Percentiles rank a stretch among this genome's conserved stretches.
Conservation (phyloP, 768 basidiomycete genomes). For the Phaeotremella skinneri region DNA sequence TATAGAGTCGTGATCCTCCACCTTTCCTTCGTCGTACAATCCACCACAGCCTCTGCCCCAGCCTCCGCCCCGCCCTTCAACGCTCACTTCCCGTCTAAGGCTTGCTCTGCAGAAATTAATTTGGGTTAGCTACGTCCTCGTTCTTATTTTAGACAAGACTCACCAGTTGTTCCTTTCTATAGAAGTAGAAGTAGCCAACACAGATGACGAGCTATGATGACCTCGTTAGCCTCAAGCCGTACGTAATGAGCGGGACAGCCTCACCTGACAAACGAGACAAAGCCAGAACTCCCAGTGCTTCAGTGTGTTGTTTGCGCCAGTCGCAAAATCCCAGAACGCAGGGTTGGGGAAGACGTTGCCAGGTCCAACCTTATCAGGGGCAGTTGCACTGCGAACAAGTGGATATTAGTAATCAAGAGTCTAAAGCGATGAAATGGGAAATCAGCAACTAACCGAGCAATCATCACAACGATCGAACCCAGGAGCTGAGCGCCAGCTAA, state of each 20-base stretch:
- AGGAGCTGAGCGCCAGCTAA: constrained; percentile 86
- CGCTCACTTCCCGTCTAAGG: constrained; percentile 13
- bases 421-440: background rate
- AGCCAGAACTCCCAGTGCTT: constrained; percentile 71
- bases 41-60: background rate
- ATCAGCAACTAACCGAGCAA: constrained; percentile 62
- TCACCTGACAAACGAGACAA: constrained; percentile 55
- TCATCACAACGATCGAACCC: constrained; percentile 85
- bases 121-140: background rate
- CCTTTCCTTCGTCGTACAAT: background rate
- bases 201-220: constrained; percentile 64
- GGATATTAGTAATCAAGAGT: background rate
- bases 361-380: constrained; percentile 63
- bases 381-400: constrained; percentile 31
- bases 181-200: constrained; percentile 93
- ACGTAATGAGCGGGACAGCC: background rate
- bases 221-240: background rate
- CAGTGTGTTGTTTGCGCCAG: constrained; percentile 45
- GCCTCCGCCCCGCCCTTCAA: background rate
- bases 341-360: constrained; percentile 87
- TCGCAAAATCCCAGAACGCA: constrained; percentile 81
- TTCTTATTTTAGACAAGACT: constrained; percentile 14
- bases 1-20: background rate
- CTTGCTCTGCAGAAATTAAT: constrained; percentile 20
- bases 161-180: constrained; percentile 83